Evolutionary conservation across 106 monocot genomes (phyloP), one percentile per base, ranked within the genome.

Genomic region (Dendrobium catenatum): DNA sequence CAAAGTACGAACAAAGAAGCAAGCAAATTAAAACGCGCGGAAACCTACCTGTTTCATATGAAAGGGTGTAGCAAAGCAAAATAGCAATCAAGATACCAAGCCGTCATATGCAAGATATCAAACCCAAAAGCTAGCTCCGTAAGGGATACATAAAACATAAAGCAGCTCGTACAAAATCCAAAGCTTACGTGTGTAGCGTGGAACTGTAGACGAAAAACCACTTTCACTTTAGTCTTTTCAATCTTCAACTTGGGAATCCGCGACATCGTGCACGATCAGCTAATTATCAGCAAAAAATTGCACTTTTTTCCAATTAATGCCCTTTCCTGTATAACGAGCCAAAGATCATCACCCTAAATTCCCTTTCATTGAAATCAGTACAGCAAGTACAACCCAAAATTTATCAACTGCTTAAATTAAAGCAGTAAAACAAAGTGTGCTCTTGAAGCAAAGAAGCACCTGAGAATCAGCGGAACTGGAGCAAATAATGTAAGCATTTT

Each of bases 211-310:
- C 99, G 84, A 77, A 99, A 99, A 17, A 95, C 99, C 24, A 93
- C 99, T 88, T 95, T 99, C 46, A 95, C 90, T 91, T 99, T 99
- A 9, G 85, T 79, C 88, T 99, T 99, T 85, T 99, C 99, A 33
- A 82, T 64, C 84, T 93, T 95, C 99, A 95, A 99, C 85, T 93
- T 99, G 7, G 93, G 93, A 84, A 93, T 75, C 83, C 93, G 90
- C 79, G 99, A 99, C 99, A 99, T 99, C 88, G 68, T 82, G 82
- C 77, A 83, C 17, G 84, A 89, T 84, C 42, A 79, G 68, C 42
- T 46, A 80, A 83, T 78, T 58, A 79, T 76, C 85, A 79, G 76
- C 46, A 54, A 78, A 78, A 81, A 80, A 42, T 22, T 26, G 42
- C 41, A 41, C 68, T 13, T 15, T 77, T 77, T 74, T 81, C 68